Evolutionary conservation across 805 yeast genomes (phyloP).

Genomic region (Sungouiella blattae): DNA sequence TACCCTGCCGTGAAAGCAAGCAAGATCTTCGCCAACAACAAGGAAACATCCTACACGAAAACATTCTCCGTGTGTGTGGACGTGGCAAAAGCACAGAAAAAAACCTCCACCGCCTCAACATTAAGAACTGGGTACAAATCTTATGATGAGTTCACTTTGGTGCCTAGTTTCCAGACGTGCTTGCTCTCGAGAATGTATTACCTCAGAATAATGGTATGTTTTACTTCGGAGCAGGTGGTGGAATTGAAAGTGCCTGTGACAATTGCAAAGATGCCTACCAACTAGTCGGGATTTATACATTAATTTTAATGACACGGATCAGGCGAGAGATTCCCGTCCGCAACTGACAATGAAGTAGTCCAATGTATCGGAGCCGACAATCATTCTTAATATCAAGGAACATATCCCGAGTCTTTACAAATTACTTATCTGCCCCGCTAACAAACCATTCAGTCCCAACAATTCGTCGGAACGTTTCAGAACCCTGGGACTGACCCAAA

Average conservation of each 20-base stretch:
- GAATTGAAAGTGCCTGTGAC: conserved; percentile 29
- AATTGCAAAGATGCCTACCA: conserved; percentile 18
- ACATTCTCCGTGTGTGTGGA: conserved; percentile 25
- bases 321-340: too few relatives aligned
- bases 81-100: conserved; percentile 21
- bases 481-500: too few relatives aligned
- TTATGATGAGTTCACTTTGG: conserved; percentile 27
- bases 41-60: conserved; percentile 16
- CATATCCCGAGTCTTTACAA: too few relatives aligned
- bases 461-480: too few relatives aligned
- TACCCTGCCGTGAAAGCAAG: conserved; percentile 3
- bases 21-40: conserved; percentile 6
- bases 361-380: too few relatives aligned
- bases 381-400: too few relatives aligned
- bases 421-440: too few relatives aligned
- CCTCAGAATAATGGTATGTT: conserved; percentile 19
- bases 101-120: conserved; percentile 7
- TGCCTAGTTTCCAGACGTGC: conserved; percentile 40
- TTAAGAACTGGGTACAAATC: conserved; percentile 11
- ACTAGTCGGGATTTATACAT: too few relatives aligned
- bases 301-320: too few relatives aligned
- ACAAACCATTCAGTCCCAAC: too few relatives aligned
- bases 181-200: conserved; percentile 33
- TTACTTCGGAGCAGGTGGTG: conserved; percentile 19
- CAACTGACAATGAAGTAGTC: too few relatives aligned